phyloP scores from a whole-genome alignment of 2,329 filamentous ascomycete species.

The Exophiala dermatitidis region DNA sequence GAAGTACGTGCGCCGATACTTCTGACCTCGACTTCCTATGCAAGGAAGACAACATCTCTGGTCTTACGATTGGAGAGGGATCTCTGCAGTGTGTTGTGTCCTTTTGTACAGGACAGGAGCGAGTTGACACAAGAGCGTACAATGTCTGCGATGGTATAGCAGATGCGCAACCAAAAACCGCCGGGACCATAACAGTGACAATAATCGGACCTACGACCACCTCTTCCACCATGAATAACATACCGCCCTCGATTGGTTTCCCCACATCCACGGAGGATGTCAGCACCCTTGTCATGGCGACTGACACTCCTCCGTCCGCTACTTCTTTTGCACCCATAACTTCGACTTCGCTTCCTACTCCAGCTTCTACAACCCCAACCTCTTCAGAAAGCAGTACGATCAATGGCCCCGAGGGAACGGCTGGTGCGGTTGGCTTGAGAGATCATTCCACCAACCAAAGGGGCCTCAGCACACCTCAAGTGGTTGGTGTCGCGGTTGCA shows the following conservation, averaged over 20 bases:
- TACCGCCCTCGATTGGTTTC: slow-evolving; percentile 13
- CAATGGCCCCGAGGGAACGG: slow-evolving; percentile 15
- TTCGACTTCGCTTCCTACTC: slow-evolving; percentile 1
- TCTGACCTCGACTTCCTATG: slow-evolving; percentile 59
- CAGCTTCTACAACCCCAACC: slow-evolving; percentile 16
- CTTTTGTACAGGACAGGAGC: slow-evolving; percentile 46
- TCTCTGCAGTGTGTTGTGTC: slow-evolving; percentile 60
- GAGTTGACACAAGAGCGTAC: slow-evolving; percentile 40
- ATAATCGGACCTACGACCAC: slow-evolving; percentile 40
- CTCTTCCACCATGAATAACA: slow-evolving; percentile 29
- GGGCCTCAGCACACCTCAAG: slow-evolving; percentile 40
- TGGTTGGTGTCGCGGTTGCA: slow-evolving; percentile 54
- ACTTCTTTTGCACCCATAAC: slow-evolving; percentile 9
- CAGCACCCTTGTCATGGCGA: slow-evolving; percentile 22
- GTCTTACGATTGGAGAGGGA: slow-evolving; percentile 65
- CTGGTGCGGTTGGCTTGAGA: slow-evolving; percentile 9
- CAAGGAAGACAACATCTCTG: slow-evolving; percentile 50
- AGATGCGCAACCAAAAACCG: slow-evolving; percentile 51
- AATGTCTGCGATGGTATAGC: slow-evolving; percentile 51
- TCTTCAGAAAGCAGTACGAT: slow-evolving; percentile 13
- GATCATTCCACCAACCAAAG: background rate
- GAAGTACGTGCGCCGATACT: slow-evolving; percentile 42
- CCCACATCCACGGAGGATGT: slow-evolving; percentile 17
- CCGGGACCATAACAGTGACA: slow-evolving; percentile 53
- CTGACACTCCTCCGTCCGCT: slow-evolving; percentile 10